Base-by-base conservation (phyloP, 441 rosid genomes). In the Hura crepitans region DNA sequence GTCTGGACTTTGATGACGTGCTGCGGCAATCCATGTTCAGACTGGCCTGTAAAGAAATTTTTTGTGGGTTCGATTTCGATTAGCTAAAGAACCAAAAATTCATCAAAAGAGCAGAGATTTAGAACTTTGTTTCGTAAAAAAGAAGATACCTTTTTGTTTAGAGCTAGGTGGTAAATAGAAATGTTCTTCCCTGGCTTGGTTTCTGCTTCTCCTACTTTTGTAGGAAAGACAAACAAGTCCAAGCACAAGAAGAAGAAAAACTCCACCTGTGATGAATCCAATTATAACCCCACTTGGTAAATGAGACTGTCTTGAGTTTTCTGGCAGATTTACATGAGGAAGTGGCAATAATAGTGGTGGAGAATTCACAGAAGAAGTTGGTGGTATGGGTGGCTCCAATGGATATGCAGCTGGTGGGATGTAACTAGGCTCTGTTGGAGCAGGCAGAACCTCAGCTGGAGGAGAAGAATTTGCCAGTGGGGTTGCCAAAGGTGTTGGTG, bases 321-420 rank as follows among this genome's bases (percentile, higher is more conserved):
- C 76, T 15, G 81, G 74, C 70, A 85, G 76, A 56, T 80, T 10
- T 10, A 67, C 87, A 54, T 82, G 77, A 39, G 83, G 86, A 82
- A 35, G 85, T 68, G 46, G 86, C 89, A 65, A 81, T 64, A 47
- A 82, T 86, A 50, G 80, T 83, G 35, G 85, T 79, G 77, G 77
- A 54, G 75, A 54, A 18, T 80, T 68, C 60, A 75, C 83, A 5
- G 84, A 74, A 13, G 89, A 74, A 47, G 77, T 10, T 0, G 59
- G 43, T 20, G 78, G 20, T 10, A 70, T n/a, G 31, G 58, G n/a
- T 75, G 81, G 23, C 2, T 46, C 18, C 74, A 31, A 18, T 39
- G 72, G 25, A 22, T 51, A 33, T 25, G 77, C 4, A 12, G 86
- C 63, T 7, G 84, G 14, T 31, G 85, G 62, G 23, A 27, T 54